Base-by-base conservation (phyloP, 495 filamentous ascomycete species). In the Sordaria brevicollis region DNA sequence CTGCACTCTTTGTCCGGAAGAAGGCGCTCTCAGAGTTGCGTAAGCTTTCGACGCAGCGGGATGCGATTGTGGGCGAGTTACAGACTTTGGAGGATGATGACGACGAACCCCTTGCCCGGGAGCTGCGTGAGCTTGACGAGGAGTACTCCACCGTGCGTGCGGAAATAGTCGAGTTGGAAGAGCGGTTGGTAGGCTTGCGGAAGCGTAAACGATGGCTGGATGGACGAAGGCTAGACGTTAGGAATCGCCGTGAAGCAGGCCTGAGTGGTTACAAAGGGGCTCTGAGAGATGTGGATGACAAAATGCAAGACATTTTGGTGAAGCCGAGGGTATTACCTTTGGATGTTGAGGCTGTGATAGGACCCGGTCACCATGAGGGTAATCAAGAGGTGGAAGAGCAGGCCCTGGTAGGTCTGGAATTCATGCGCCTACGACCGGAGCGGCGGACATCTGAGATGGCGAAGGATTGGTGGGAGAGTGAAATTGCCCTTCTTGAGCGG, bases 401-500 rank as follows among this genome's bases (percentile, higher is more conserved):
- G 29, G 25, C 25, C 70, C 73, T 2, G 77, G 77, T 4, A 82
- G 83, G 1, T 33, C 13, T 74, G 29, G 82, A 86, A 67, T 85
- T 87, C 34, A 73, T 87, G 70, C 83, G 85, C 4, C 76, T 96
- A 41, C 87, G 90, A 6, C 83, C 86, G 1, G 87, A 89, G 75
- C 84, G 92, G 29, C 82, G 93, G 66, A 96, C 92, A 2, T 79
- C 92, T 21, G 87, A 88, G 33, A 91, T 96, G 87, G 92, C 91
- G 0, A 86, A 83, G 70, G 90, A 93, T 57, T 89, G 91, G 77
- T 97, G 91, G 90, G 82, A 84, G 35, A 82, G 81, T 7, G 92
- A 95, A 77, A 82, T 89, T 31, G 80, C 81, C 13, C 79, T 82
- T 0, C 78, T 94, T 10, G 81, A 85, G 65, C 79, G 82, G 73